These are phyloP conservation scores for Colletotrichum lini DNA, from an alignment of 2,329 filamentous ascomycete genomes.

Conservation along the genomic window DNA sequence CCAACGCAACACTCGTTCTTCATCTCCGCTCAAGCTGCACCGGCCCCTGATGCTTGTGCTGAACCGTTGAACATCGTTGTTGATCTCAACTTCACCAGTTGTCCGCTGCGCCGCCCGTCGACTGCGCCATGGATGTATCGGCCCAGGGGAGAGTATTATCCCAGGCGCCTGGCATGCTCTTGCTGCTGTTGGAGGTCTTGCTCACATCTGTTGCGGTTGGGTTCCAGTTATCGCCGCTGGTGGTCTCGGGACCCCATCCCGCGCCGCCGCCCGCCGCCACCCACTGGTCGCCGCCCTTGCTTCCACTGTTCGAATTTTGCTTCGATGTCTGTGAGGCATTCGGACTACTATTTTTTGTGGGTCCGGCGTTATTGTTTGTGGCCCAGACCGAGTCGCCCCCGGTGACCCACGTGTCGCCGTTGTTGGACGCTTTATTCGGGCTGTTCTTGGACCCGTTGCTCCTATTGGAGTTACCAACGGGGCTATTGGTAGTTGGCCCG, in stretches of 20 bases:
- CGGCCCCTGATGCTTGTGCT: background rate
- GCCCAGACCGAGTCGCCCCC: slow-evolving; percentile 27
- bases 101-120: slow-evolving; percentile 29
- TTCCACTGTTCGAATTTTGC: slow-evolving; percentile 15
- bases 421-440: slow-evolving; percentile 18
- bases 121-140: slow-evolving; percentile 37
- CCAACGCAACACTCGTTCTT: background rate
- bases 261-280: slow-evolving; percentile 21
- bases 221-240: slow-evolving; percentile 25
- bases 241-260: slow-evolving; percentile 32
- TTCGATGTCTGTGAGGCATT: slow-evolving; percentile 27
- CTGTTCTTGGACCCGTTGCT: slow-evolving; percentile 30
- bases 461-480: slow-evolving; percentile 31
- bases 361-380: slow-evolving; percentile 33
- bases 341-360: slow-evolving; percentile 30
- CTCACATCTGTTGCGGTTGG: slow-evolving; percentile 30
- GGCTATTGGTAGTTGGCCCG: slow-evolving; percentile 36
- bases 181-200: slow-evolving; percentile 36
- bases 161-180: slow-evolving; percentile 43
- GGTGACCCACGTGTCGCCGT: slow-evolving; percentile 14
- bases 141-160: slow-evolving; percentile 29
- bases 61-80: background rate
- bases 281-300: slow-evolving; percentile 15
- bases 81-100: slow-evolving; percentile 14
- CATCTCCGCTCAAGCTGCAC: background rate